Evolutionary conservation across 495 filamentous ascomycete species (phyloP), one percentile per base, ranked within the genome.

Genomic region (Aspergillus campestris): DNA sequence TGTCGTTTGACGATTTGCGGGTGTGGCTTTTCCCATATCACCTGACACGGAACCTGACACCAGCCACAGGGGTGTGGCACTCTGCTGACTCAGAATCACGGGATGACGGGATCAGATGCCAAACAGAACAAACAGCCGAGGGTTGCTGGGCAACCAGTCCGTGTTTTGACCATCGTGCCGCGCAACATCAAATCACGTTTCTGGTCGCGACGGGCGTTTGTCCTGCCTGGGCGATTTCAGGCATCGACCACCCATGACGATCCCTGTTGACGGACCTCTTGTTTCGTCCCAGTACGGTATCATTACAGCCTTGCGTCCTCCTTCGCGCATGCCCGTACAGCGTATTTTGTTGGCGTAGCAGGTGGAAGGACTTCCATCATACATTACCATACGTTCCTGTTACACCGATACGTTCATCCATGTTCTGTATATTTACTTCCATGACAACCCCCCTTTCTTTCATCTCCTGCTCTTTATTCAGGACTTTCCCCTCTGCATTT

Each of bases 131-230:
- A 48, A 37, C 36, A 37, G 8, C 37, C 42, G 39, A 33, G 13
- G 34, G 55, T 57, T 57, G 55, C 55, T 40, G 36, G 38, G 55
- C 50, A 52, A 58, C 51, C 12, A 31, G 7, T 24, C 12, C 8
- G 36, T 54, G 48, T 54, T 55, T 52, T 44, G 47, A 34, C 40
- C 31, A 47, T 48, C 44, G 50, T 52, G 43, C 45, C 52, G 40
- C 49, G 49, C 43, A 12, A 45, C 45, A 31, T 45, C 44, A 1
- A 24, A 24, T 24, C 18, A 46, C 48, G 49, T 48, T 51, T 44
- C 49, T 35, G 38, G 34, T 48, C 47, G 53, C 56, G 51, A 62
- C 51, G 54, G 48, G 38, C 42, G 50, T 37, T 55, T 51, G 47
- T 36, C 45, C 47, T 49, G 52, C 47, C 42, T 42, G 38, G 49